Evolutionary conservation across 179 eudicot species (phyloP).

Genomic region (Dionaea muscipula): DNA sequence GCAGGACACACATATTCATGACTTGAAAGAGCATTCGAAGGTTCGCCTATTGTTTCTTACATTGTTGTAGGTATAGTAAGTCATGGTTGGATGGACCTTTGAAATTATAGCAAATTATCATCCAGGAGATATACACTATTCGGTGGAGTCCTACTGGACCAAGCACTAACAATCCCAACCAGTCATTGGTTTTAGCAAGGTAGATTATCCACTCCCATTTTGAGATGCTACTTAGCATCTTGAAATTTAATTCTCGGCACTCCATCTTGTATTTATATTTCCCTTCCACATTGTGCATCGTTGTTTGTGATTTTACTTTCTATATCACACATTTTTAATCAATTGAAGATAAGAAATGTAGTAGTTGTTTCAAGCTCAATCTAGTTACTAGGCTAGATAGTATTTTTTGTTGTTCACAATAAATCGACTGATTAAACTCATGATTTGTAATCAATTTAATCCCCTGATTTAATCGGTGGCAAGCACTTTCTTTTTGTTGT

Average conservation of each 20-base stretch:
- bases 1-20: conserved; percentile 62
- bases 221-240: not conserved
- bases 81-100: not conserved
- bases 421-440: too few species aligned
- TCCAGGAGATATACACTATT: conserved; percentile 88
- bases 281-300: too few species aligned
- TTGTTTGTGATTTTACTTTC: too few species aligned
- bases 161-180: conserved; percentile 83
- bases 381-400: too few species aligned
- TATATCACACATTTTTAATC: too few species aligned
- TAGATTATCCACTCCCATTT: not conserved
- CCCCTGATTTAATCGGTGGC: too few species aligned
- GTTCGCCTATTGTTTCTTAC: conserved; percentile 20
- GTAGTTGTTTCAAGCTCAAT: too few species aligned
- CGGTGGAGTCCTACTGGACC: conserved; percentile 98
- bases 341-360: too few species aligned
- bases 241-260: not conserved
- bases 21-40: conserved; percentile 77
- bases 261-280: not conserved
- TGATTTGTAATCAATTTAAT: too few species aligned
- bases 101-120: not conserved
- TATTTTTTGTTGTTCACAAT: too few species aligned
- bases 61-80: not conserved
- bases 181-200: conserved; percentile 80
- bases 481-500: too few species aligned